Evolutionary conservation across 116 monocot genomes (phyloP).

Genomic region (Cymodocea nodosa): DNA sequence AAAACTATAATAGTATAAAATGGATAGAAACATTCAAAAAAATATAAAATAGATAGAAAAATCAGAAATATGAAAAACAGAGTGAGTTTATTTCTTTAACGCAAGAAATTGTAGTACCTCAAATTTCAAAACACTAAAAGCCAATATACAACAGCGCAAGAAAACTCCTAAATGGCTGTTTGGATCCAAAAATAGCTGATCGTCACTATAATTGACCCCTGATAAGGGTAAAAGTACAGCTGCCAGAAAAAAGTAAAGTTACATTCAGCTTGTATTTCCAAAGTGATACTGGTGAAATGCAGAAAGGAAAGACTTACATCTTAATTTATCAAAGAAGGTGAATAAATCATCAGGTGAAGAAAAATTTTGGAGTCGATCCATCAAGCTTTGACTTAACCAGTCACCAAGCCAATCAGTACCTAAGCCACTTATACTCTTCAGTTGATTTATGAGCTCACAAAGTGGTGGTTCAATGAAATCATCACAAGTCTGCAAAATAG

Average conservation of each 20-base stretch:
- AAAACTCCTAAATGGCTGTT: constrained; percentile 76
- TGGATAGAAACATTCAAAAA: background rate
- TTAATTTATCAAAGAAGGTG: constrained; percentile 82
- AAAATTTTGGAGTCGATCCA: constrained; percentile 31
- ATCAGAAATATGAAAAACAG: background rate
- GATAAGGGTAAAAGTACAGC: constrained; percentile 42
- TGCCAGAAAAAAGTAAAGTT: constrained; percentile 10
- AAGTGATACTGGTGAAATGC: background rate
- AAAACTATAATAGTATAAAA: too few species aligned
- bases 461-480: constrained; percentile 71
- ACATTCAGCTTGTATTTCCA: background rate
- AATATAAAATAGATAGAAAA: background rate
- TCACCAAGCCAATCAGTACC: constrained; percentile 9
- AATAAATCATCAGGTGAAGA: constrained; percentile 91
- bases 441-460: constrained; percentile 58
- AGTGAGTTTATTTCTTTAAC: background rate
- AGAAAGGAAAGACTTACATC: constrained; percentile 23
- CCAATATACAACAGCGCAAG: constrained; percentile 67
- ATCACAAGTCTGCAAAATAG: constrained; percentile 46
- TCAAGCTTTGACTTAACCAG: constrained; percentile 52
- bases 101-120: constrained; percentile 28
- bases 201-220: constrained; percentile 42
- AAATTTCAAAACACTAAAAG: constrained; percentile 65
- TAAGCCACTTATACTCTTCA: constrained; percentile 35
- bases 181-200: constrained; percentile 66